Conservation (phyloP, 1,139 yeast species). For the Candida dubliniensis region DNA sequence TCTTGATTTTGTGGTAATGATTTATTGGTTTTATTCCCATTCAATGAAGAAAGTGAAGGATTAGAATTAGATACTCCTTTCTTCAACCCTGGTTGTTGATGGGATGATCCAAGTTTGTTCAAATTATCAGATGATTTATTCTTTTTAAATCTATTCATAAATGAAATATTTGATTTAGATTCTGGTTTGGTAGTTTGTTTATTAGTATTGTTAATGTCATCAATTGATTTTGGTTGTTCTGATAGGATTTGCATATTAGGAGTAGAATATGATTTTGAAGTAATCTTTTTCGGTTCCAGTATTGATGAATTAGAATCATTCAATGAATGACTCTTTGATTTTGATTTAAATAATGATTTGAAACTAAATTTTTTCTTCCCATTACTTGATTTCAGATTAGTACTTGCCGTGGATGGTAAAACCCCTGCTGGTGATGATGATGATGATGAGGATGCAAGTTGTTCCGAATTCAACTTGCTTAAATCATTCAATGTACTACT, state of each 20-base stretch:
- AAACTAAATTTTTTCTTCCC: constrained; percentile 41
- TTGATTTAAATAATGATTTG: constrained; percentile 39
- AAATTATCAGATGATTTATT: constrained; percentile 24
- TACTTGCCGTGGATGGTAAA: constrained; percentile 6
- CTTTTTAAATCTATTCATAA: constrained; percentile 27
- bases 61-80: neutral
- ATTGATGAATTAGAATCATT: constrained; percentile 8
- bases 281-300: constrained; percentile 16
- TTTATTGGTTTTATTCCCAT: neutral
- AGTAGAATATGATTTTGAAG: constrained; percentile 31
- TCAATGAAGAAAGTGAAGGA: neutral
- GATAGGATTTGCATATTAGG: constrained; percentile 23
- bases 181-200: neutral
- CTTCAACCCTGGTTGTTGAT: neutral
- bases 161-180: constrained; percentile 10
- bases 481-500: constrained; percentile 24
- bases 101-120: constrained; percentile 9
- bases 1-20: neutral
- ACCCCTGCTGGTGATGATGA: no score
- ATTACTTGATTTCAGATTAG: constrained; percentile 6
- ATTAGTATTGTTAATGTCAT: no score
- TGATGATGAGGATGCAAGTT: neutral
- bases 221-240: neutral
- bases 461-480: constrained; percentile 4
- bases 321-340: constrained; percentile 30